Evolutionary conservation across 768 basidiomycete genomes (phyloP).

Genomic region (Galerina marginata): DNA sequence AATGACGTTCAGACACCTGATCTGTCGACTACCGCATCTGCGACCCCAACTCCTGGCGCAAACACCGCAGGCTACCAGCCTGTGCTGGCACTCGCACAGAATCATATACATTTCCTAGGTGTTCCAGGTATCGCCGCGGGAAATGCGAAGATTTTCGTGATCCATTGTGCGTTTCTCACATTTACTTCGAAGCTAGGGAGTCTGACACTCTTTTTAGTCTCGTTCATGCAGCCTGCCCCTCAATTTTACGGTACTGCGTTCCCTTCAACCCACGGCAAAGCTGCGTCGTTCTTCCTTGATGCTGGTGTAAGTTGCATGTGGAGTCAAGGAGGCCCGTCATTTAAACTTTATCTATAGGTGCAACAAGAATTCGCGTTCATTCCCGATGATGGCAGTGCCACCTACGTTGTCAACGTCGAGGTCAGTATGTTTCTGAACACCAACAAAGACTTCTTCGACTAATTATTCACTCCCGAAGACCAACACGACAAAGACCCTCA

Average conservation of each 20-base stretch:
- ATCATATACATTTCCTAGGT: constrained; percentile 85
- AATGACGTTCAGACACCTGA: constrained; percentile 58
- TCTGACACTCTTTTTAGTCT: constrained; percentile 47
- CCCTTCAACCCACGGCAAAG: constrained; percentile 72
- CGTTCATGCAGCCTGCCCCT: constrained; percentile 76
- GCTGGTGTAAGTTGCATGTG: constrained; percentile 34
- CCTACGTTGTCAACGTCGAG: constrained; percentile 66
- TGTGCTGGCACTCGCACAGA: constrained; percentile 83
- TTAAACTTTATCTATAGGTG: constrained; percentile 24
- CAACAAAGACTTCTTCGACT: neutral
- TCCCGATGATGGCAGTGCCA: constrained; percentile 72
- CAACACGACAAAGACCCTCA: constrained; percentile 33
- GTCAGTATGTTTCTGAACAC: constrained; percentile 30
- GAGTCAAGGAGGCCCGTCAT: no score
- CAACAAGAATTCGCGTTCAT: constrained; percentile 67
- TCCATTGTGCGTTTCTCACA: constrained; percentile 69
- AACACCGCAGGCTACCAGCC: constrained; percentile 62
- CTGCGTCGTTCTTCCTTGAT: constrained; percentile 71
- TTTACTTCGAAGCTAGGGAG: neutral
- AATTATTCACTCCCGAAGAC: constrained; percentile 12
- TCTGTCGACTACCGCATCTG: constrained; percentile 36
- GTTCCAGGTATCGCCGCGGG: constrained; percentile 73
- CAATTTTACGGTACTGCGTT: constrained; percentile 67
- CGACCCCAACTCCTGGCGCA: constrained; percentile 23
- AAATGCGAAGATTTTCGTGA: constrained; percentile 79